Conservation (phyloP, 2,329 filamentous ascomycete species). For the Claviceps humidiphila region DNA sequence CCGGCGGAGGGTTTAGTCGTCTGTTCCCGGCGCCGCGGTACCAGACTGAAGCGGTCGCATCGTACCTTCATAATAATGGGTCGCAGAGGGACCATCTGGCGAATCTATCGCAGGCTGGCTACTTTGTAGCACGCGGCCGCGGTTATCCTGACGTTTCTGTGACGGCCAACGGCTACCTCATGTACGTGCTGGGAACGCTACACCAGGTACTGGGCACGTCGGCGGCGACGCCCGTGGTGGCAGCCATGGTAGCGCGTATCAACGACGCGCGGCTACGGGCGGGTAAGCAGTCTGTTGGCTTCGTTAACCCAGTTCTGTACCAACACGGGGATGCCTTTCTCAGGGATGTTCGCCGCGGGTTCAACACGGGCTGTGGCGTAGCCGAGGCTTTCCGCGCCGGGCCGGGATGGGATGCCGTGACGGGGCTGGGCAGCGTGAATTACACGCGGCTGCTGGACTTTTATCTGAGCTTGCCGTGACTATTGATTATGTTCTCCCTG, state of each 20-base stretch:
- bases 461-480: not conserved
- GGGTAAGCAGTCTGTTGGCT: constrained; percentile 39
- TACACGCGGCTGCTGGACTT: constrained; percentile 2
- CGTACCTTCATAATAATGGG: constrained; percentile 26
- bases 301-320: constrained; percentile 50
- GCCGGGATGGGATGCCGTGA: constrained; percentile 22
- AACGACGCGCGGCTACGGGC: constrained; percentile 46
- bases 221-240: constrained; percentile 48
- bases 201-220: constrained; percentile 21
- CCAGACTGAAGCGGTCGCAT: constrained; percentile 31
- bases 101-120: constrained; percentile 19
- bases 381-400: constrained; percentile 1
- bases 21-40: constrained; percentile 29
- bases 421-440: constrained; percentile 30
- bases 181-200: constrained; percentile 16
- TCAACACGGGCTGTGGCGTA: constrained; percentile 3
- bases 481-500: not conserved
- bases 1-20: constrained; percentile 38
- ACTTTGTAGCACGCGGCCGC: constrained; percentile 34
- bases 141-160: constrained; percentile 50
- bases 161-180: constrained; percentile 26
- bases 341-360: constrained; percentile 14
- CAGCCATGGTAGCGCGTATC: constrained; percentile 47
- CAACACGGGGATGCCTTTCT: constrained; percentile 16
- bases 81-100: constrained; percentile 13